Evolutionary conservation across 495 filamentous ascomycete species (phyloP).

Genomic region (Friedmanniomyces endolithicus): DNA sequence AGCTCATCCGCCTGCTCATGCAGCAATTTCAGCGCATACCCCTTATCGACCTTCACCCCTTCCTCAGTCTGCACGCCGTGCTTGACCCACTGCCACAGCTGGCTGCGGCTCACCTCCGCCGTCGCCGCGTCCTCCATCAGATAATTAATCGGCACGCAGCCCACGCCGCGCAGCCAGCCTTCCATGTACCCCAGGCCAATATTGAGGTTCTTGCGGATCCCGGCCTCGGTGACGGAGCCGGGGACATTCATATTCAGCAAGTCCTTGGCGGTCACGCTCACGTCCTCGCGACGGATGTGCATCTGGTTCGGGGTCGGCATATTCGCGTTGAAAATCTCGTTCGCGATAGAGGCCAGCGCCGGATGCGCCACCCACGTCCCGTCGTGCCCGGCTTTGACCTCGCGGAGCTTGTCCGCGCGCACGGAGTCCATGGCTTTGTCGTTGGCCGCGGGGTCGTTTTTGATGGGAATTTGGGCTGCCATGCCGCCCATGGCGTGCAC

Average conservation of each 20-base stretch:
- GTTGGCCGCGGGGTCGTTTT: slow-evolving; percentile 80
- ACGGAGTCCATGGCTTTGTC: slow-evolving; percentile 91
- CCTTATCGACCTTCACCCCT: slow-evolving; percentile 87
- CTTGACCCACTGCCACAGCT: slow-evolving; percentile 93
- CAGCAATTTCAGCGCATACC: slow-evolving; percentile 72
- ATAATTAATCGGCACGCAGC: slow-evolving; percentile 96
- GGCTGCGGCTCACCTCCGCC: slow-evolving; percentile 78
- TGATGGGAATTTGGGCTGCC: slow-evolving; percentile 98
- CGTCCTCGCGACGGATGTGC: slow-evolving; percentile 80
- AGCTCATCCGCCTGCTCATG: slow-evolving; percentile 75
- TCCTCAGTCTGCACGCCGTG: slow-evolving; percentile 79
- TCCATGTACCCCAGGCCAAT: slow-evolving; percentile 99
- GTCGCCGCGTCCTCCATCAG: slow-evolving; percentile 99
- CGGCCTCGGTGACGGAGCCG: slow-evolving; percentile 83
- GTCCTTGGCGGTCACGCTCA: slow-evolving; percentile 74
- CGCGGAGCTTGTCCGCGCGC: slow-evolving; percentile 87
- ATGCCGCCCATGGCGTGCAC: slow-evolving; percentile 99
- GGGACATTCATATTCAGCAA: slow-evolving; percentile 98
- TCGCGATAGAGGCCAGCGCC: slow-evolving; percentile 76
- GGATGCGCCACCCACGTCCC: slow-evolving; percentile 97
- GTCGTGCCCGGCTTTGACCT: slow-evolving; percentile 91
- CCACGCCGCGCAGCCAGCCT: slow-evolving; percentile 87
- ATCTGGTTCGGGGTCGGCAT: slow-evolving; percentile 99
- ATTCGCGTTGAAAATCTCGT: slow-evolving; percentile 92
- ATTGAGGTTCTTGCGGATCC: slow-evolving; percentile 95